Percentiles rank a stretch among this genome's conserved stretches.
These are phyloP conservation scores for Xylaria palmicola DNA, from an alignment of 495 filamentous ascomycete species.

Conservation along the genomic window DNA sequence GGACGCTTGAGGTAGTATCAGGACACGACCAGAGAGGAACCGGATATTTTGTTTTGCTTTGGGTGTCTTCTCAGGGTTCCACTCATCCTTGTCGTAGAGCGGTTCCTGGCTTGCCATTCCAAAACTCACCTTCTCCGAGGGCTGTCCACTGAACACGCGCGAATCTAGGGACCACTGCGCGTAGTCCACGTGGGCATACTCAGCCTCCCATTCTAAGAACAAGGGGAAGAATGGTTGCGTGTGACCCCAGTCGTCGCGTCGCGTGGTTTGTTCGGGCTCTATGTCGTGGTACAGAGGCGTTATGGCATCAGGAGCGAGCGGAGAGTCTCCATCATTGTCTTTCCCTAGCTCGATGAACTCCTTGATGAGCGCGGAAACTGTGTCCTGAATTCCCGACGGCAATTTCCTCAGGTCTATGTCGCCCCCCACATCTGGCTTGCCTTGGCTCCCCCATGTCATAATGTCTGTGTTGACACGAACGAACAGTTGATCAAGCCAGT, in stretches of 20 bases:
- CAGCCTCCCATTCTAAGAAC: neutral
- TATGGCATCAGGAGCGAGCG: neutral
- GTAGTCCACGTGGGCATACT: neutral
- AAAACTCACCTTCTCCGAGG: too few species aligned
- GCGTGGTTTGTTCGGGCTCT: neutral
- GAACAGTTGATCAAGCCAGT: neutral
- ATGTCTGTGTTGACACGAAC: neutral
- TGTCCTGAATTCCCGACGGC: neutral
- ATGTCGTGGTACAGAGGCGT: neutral
- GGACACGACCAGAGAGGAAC: slow-evolving; percentile 32
- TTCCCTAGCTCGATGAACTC: neutral
- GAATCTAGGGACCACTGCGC: too few species aligned
- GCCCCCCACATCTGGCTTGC: neutral
- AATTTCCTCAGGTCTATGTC: neutral
- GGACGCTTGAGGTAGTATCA: slow-evolving; percentile 42
- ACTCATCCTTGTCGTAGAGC: neutral
- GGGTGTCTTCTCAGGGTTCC: too few species aligned
- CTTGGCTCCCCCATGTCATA: neutral
- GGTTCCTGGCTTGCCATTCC: too few species aligned
- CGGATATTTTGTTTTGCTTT: slow-evolving; percentile 22
- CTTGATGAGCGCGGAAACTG: neutral
- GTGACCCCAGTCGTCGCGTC: neutral
- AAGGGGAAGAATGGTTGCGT: neutral
- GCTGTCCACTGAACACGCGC: too few species aligned
- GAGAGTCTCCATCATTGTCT: too few species aligned